Base-by-base conservation (phyloP, 2,329 filamentous ascomycete genomes). In the Aspergillus eucalypticola region DNA sequence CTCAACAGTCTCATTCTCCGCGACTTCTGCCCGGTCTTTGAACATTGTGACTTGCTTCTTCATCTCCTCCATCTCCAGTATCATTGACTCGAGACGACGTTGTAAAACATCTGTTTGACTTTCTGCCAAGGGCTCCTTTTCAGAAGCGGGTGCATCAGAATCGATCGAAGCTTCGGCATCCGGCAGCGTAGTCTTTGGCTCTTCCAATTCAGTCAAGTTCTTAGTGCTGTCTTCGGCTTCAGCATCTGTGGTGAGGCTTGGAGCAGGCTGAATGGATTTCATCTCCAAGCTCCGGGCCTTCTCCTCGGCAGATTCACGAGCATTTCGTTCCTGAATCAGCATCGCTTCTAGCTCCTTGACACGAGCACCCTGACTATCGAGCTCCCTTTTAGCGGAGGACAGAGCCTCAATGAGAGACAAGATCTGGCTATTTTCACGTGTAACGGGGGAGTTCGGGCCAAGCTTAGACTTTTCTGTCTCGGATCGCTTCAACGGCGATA, bases 271-370 rank as follows among this genome's bases (percentile, higher is more conserved):
- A 19, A 71, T 77, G 8, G 83, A 81, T 63, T 88, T 85, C 64
- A 87, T 84, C 64, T 89, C 86, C 4, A 96, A 78, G 55, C 85
- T 84, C 66, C 88, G 88, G 13, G 91, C 90, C 56, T 90, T 82
- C 61, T 95, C 90, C 75, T 99, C 95, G 0, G 94, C 94, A 55
- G 87, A 83, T 69, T 96, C 89, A 59, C 95, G 86, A 27, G 93
- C 93, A 64, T 87, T 84, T 25, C 92, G 86, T 76, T 99, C 95
- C 70, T 89, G 88, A 53, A 84, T 86, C 46, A 98, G 81, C 77
- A 91, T 83, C 60, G 86, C 84, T 73, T 98, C 94, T 11, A 98
- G 80, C 68, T 93, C 90, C 67, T 88, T 89, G 74, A 98, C 88
- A 29, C 90, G 88, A 44, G 87, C 83, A 54, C 86, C 88, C 73